Evolutionary conservation across 768 basidiomycete species (phyloP).

Genomic region (Bullera alba): DNA sequence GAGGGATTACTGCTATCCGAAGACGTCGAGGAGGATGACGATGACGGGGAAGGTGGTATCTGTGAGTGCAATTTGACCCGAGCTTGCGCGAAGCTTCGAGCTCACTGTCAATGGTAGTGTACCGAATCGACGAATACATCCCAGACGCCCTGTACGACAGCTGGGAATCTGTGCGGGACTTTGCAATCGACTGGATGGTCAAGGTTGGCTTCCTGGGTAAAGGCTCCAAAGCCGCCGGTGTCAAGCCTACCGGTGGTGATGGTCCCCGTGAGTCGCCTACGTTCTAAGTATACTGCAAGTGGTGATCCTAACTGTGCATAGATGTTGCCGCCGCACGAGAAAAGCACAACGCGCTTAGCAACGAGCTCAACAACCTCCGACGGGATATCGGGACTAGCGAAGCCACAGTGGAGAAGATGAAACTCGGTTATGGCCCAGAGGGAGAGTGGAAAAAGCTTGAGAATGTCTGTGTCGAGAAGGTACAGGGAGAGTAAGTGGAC

Average conservation of each 20-base stretch:
- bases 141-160: constrained; percentile 70
- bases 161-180: constrained; percentile 63
- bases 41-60: constrained; percentile 49
- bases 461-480: constrained; percentile 66
- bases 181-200: constrained; percentile 58
- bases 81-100: background rate
- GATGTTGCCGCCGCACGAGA: constrained; percentile 44
- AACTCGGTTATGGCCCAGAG: constrained; percentile 60
- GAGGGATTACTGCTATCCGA: constrained; percentile 68
- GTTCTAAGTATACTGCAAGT: background rate
- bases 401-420: constrained; percentile 61
- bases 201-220: constrained; percentile 56
- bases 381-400: constrained; percentile 48
- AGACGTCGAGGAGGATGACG: constrained; percentile 56
- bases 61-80: constrained; percentile 54
- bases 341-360: constrained; percentile 40
- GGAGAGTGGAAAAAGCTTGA: constrained; percentile 98
- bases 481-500: constrained; percentile 76
- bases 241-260: constrained; percentile 8
- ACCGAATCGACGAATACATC: constrained; percentile 70
- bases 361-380: constrained; percentile 60
- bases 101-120: constrained; percentile 53
- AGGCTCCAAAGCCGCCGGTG: constrained; percentile 9
- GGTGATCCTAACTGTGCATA: constrained; percentile 5
- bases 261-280: constrained; percentile 30